These are phyloP conservation scores for Ampelocalamus luodianensis DNA, from an alignment of 176 grass and related monocot species.

Conservation along the genomic window DNA sequence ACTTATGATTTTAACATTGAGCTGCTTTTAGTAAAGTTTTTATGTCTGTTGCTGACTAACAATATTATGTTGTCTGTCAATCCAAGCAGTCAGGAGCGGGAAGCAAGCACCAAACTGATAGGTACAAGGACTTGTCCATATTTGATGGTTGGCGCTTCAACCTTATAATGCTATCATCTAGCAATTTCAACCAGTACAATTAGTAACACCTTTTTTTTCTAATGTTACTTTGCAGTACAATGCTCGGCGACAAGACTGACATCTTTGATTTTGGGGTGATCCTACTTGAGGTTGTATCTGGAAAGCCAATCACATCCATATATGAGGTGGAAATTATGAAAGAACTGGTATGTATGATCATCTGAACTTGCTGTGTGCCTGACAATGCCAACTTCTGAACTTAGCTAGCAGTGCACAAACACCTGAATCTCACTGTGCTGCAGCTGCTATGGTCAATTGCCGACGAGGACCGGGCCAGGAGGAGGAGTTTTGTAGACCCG, in stretches of 20 bases:
- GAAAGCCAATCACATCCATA: constrained; percentile 75
- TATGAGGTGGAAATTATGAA: constrained; percentile 86
- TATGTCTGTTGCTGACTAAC: constrained; percentile 14
- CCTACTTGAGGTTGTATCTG: constrained; percentile 83
- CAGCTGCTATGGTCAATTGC: constrained; percentile 78
- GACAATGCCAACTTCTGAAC: neutral
- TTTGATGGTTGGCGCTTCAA: neutral
- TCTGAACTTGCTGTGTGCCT: neutral
- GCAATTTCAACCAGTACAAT: neutral
- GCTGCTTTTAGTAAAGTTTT: neutral
- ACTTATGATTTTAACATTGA: neutral
- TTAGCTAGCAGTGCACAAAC: neutral
- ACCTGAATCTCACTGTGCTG: constrained; percentile 20
- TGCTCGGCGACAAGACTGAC: constrained; percentile 65
- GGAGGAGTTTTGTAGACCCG: constrained; percentile 69
- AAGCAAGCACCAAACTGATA: constrained; percentile 57
- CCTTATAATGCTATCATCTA: neutral
- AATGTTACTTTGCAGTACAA: constrained; percentile 47
- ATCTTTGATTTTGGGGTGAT: constrained; percentile 87
- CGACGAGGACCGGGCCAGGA: constrained; percentile 59
- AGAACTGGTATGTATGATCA: constrained; percentile 64
- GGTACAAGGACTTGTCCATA: constrained; percentile 46
- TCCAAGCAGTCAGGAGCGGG: constrained; percentile 40
- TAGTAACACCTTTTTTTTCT: neutral
- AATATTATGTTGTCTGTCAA: constrained; percentile 21